Conservation (phyloP, 306 rosid species). For the barrel medic (Medicago truncatula) region DNA sequence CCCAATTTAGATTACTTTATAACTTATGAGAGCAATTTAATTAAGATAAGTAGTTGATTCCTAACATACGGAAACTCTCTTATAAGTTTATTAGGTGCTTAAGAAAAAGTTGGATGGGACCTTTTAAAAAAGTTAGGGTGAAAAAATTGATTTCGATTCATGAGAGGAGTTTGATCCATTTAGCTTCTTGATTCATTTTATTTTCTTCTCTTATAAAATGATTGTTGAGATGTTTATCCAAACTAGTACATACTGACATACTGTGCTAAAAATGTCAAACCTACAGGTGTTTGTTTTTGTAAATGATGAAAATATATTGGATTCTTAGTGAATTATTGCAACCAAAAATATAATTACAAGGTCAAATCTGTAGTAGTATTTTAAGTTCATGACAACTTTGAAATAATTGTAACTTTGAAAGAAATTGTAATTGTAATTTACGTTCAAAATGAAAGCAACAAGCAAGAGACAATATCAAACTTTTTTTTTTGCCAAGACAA, state of each 20-base stretch:
- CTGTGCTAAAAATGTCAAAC: constrained; percentile 17
- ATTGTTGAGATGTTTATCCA: background rate
- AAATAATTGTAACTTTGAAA: constrained; percentile 18
- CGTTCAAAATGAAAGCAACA: constrained; percentile 11
- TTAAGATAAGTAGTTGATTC: constrained; percentile 2
- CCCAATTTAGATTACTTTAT: background rate
- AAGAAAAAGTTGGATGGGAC: background rate
- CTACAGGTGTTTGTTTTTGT: constrained; percentile 4
- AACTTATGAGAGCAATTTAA: background rate
- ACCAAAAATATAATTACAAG: constrained; percentile 1
- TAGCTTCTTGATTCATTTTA: background rate
- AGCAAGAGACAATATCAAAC: constrained; percentile 26
- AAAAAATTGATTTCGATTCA: background rate
- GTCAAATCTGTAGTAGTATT: constrained; percentile 16
- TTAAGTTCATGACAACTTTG: constrained; percentile 24
- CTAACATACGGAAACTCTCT: background rate
- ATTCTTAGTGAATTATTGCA: constrained; percentile 6
- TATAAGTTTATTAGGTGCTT: constrained; percentile 7
- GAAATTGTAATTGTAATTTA: too few relatives aligned
- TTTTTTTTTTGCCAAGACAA: background rate
- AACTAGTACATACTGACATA: background rate
- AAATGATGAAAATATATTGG: constrained; percentile 19
- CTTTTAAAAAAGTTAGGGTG: background rate
- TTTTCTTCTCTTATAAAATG: background rate
- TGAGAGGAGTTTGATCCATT: background rate